Base-by-base conservation (phyloP, 2,329 filamentous ascomycete genomes). In the Cladophialophora exuberans region DNA sequence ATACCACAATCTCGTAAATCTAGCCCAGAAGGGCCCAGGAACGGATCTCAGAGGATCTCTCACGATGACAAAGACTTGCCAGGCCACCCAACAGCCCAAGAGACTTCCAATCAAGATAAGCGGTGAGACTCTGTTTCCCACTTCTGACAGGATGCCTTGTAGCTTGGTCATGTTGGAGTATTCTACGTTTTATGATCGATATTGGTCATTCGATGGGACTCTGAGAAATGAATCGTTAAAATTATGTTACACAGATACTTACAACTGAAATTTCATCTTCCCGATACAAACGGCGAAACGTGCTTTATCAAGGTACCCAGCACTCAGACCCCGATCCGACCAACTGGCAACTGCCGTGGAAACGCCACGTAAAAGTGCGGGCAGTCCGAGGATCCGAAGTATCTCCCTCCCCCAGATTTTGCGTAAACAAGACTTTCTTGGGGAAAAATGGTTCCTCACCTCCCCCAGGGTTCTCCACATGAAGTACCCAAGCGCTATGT, bases 1-100 rank as follows among this genome's bases (percentile, higher is more conserved):
- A 44, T 76, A 76, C 76, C 77, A 79, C 1, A 75, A 62, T 1
- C 71, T 66, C 3, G 74, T 76, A 53, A 79, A 73, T 3, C 76
- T 67, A 11, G 77, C 68, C 35, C 68, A 64, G 31, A 76, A 72
- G 0, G 77, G 78, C 0, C 78, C 77, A 0, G 77, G 77, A 22
- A 79, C 64, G 7, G 62, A 58, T 26, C 67, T 66, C 4, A 75
- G 65, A 3, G 74, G 75, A 22, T 59, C 56, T 18, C 41, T 28
- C 31, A 59, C 26, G 10, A 68, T 68, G 6, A 52, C 39, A 35
- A 67, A 42, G 26, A 62, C 57, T 33, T 53, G 57, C n/a, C 60
- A 56, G 25, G 69, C 6, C 3, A 56, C 15, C 51, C 51, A 54
- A 6, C 43, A 2, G 23, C 41, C 35, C 30, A 55, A 20, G 7